A percentile compares a stretch with the other conserved stretches of the same genome.
Conservation (phyloP, 495 filamentous ascomycete genomes). For the Trichoderma erinaceum region DNA sequence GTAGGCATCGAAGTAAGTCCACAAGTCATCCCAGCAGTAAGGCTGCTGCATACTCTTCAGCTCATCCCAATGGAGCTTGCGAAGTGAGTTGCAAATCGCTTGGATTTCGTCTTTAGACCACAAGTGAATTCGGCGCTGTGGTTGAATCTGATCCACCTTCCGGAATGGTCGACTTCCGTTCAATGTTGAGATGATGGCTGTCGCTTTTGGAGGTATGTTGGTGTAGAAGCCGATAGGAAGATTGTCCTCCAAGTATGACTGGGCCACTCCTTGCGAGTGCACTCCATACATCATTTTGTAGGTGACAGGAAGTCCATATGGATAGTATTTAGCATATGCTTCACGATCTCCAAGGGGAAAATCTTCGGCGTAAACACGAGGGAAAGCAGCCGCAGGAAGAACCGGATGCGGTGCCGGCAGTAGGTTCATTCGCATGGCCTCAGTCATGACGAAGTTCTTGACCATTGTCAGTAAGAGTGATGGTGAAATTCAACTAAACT, state of each 20-base stretch:
- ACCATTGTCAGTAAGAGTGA: background rate
- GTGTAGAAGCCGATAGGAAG: slow-evolving; percentile 27
- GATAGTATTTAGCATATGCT: slow-evolving; percentile 2
- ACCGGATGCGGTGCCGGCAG: slow-evolving; percentile 1
- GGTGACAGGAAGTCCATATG: slow-evolving; percentile 8
- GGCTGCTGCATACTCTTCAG: slow-evolving; percentile 27
- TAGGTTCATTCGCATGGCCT: background rate
- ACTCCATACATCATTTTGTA: slow-evolving; percentile 6
- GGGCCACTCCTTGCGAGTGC: slow-evolving; percentile 3
- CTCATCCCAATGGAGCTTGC: slow-evolving; percentile 26
- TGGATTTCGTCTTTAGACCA: slow-evolving; percentile 27
- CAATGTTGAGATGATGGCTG: slow-evolving; percentile 33
- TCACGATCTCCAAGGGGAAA: background rate
- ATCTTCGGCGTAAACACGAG: background rate
- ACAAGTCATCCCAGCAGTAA: slow-evolving; percentile 31
- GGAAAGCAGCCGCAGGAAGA: background rate
- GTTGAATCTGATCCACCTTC: slow-evolving; percentile 22
- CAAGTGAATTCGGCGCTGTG: slow-evolving; percentile 21
- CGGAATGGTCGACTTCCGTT: slow-evolving; percentile 24
- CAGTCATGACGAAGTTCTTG: background rate
- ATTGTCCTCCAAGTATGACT: slow-evolving; percentile 9
- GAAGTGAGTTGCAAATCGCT: slow-evolving; percentile 26
- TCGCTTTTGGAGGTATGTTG: slow-evolving; percentile 20
- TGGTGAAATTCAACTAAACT: background rate
- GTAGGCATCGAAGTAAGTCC: slow-evolving; percentile 46